A percentile compares a stretch with the other conserved stretches of the same genome.
Conservation (phyloP, 1,284 basidiomycete genomes). For the Cystobasidium sp. region DNA sequence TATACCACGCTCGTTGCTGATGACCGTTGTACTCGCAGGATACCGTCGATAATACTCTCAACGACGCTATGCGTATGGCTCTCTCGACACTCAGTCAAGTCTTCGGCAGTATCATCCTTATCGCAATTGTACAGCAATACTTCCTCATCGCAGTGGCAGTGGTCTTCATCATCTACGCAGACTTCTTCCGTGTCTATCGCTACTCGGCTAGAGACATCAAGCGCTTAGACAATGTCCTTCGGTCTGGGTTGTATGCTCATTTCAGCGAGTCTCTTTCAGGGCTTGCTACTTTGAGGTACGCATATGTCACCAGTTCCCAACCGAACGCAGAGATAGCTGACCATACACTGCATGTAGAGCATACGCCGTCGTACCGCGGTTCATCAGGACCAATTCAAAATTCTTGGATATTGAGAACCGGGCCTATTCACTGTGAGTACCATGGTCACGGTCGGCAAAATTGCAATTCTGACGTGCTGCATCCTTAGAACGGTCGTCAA, state of each 20-base stretch:
- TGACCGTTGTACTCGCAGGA: conserved; percentile 58
- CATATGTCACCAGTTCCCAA: not conserved
- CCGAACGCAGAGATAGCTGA: not conserved
- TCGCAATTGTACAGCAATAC: conserved; percentile 68
- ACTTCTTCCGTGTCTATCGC: conserved; percentile 76
- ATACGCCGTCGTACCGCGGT: conserved; percentile 65
- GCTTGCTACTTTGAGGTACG: conserved; percentile 69
- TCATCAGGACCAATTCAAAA: conserved; percentile 73
- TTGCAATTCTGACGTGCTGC: not conserved
- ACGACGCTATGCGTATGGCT: conserved; percentile 78
- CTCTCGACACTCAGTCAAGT: conserved; percentile 68
- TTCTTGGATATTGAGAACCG: conserved; percentile 86
- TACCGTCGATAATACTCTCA: conserved; percentile 75
- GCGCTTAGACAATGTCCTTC: conserved; percentile 69
- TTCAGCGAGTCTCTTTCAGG: conserved; percentile 87
- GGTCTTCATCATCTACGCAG: conserved; percentile 61
- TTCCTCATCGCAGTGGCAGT: conserved; percentile 71
- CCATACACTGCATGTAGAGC: conserved; percentile 61
- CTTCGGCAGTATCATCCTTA: conserved; percentile 73
- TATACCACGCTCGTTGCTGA: not conserved
- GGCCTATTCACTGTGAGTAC: conserved; percentile 81
- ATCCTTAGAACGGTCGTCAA: conserved; percentile 59
- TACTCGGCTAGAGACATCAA: conserved; percentile 87
- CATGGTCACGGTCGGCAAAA: not conserved
- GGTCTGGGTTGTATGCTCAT: conserved; percentile 78